A percentile compares a stretch with the other conserved stretches of the same genome.
Evolutionary conservation across 495 filamentous ascomycete genomes (phyloP).

Genomic region (Baudoinia panamericana): DNA sequence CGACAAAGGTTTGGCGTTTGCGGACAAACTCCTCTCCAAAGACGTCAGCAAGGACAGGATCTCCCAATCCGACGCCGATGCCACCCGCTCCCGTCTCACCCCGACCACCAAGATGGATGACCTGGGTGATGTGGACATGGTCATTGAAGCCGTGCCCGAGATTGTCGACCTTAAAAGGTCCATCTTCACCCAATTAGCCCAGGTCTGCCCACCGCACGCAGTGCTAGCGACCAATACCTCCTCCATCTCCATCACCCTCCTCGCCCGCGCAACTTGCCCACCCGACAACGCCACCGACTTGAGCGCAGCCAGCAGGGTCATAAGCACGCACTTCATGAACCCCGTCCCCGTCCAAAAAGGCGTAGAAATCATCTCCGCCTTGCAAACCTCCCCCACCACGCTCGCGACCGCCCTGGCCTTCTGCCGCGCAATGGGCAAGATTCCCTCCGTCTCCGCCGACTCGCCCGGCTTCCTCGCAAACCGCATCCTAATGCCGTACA

Average conservation of each 20-base stretch:
- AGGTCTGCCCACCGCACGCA: slow-evolving; percentile 72
- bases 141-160: slow-evolving; percentile 96
- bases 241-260: slow-evolving; percentile 92
- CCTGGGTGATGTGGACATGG: slow-evolving; percentile 79
- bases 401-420: slow-evolving; percentile 74
- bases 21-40: slow-evolving; percentile 85
- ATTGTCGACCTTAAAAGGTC: slow-evolving; percentile 70
- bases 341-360: slow-evolving; percentile 94
- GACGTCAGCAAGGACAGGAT: slow-evolving; percentile 76
- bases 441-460: slow-evolving; percentile 73
- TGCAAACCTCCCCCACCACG: slow-evolving; percentile 78
- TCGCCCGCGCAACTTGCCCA: slow-evolving; percentile 79
- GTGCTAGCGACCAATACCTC: slow-evolving; percentile 96
- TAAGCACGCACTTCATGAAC: slow-evolving; percentile 99
- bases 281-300: slow-evolving; percentile 58
- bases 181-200: slow-evolving; percentile 75
- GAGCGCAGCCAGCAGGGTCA: slow-evolving; percentile 70
- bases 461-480: slow-evolving; percentile 93
- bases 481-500: slow-evolving; percentile 96
- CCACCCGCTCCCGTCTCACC: slow-evolving; percentile 50
- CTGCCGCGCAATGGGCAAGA: slow-evolving; percentile 84
- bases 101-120: slow-evolving; percentile 63
- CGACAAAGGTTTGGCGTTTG: slow-evolving; percentile 83
- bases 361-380: slow-evolving; percentile 87
- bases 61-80: slow-evolving; percentile 62